Evolutionary conservation across 164 flowering plant species (phyloP), one percentile per base, ranked within the genome.

Genomic region (Magnolia officinalis): DNA sequence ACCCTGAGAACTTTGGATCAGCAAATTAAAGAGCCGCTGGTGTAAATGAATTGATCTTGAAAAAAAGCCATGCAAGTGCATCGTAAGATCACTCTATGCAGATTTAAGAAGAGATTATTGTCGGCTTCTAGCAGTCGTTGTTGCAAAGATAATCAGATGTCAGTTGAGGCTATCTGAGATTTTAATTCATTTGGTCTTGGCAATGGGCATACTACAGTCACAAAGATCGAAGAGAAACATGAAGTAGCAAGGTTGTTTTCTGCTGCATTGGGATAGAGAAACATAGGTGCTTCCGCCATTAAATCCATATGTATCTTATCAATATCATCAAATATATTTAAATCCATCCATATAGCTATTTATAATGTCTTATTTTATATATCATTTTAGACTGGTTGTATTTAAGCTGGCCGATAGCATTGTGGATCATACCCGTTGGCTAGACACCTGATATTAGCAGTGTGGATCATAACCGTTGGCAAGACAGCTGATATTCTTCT

Each of bases 1-100:
- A 76, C 75, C 14, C 77, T 91, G 72, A 31, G 75, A 21, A 68
- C 55, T 31, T 80, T 87, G 83, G 86, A 84, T 80, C 84, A 83
- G 77, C 91, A 85, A 66, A 78, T 86, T 8, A 86, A 85, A 67
- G 87, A 85, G 26, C 80, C 82, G 45, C 70, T n/a, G n/a, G n/a
- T n/a, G n/a, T n/a, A n/a, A n/a, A n/a, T n/a, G n/a, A n/a, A n/a
- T n/a, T n/a, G n/a, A n/a, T n/a, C n/a, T n/a, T n/a, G n/a, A n/a
- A n/a, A n/a, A n/a, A n/a, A n/a, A n/a, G n/a, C n/a, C n/a, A n/a
- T n/a, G n/a, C n/a, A n/a, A n/a, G 37, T 3, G 37, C 37, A 31
- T 31, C 0, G 59, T 10, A 55, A 55, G 59, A 55, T 31, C 59
- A 55, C 11, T 55, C 16, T 5, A 55, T 55, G 11, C 59, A 16